phyloP scores from a whole-genome alignment of 441 rosid genomes.

The Macaranga tanarius region DNA sequence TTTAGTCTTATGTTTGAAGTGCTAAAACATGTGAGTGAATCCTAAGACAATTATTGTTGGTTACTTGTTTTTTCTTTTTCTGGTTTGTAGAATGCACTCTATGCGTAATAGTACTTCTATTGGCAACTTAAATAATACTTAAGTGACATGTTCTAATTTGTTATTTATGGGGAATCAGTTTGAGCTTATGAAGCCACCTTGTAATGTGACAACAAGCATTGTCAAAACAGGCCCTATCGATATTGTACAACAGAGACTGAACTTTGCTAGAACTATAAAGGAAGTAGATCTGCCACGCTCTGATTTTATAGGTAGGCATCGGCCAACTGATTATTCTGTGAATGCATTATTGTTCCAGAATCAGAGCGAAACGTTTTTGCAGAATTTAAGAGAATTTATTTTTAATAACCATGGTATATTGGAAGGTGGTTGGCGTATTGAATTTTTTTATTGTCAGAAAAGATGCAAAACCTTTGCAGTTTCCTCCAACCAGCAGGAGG shows the following conservation, averaged over 20 bases:
- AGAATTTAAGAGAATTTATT: slow-evolving; percentile 35
- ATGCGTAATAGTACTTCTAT: slow-evolving; percentile 31
- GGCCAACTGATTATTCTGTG: slow-evolving; percentile 28
- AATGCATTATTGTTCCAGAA: slow-evolving; percentile 27
- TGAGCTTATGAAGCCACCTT: slow-evolving; percentile 29
- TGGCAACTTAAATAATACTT: slow-evolving; percentile 32
- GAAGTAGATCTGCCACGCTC: slow-evolving; percentile 27
- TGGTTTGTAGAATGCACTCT: slow-evolving; percentile 41
- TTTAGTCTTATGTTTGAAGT: not conserved
- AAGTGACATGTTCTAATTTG: slow-evolving; percentile 32
- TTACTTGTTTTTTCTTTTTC: slow-evolving; percentile 33
- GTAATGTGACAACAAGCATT: slow-evolving; percentile 23
- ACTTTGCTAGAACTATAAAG: slow-evolving; percentile 31
- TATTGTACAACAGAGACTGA: slow-evolving; percentile 27
- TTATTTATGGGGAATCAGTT: slow-evolving; percentile 29
- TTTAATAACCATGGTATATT: slow-evolving; percentile 34
- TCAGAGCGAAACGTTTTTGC: slow-evolving; percentile 38
- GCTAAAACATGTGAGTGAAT: slow-evolving; percentile 16
- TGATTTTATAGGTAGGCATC: slow-evolving; percentile 25
- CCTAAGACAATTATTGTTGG: slow-evolving; percentile 23
- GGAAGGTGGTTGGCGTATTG: slow-evolving; percentile 41
- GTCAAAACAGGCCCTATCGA: slow-evolving; percentile 31
- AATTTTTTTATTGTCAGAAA: slow-evolving; percentile 33
- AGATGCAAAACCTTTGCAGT: slow-evolving; percentile 34
- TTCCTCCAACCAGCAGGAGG: too few relatives aligned